Evolutionary conservation across 2,329 filamentous ascomycete species (phyloP).

Genomic region (Magnaporthiopsis incrustans): DNA sequence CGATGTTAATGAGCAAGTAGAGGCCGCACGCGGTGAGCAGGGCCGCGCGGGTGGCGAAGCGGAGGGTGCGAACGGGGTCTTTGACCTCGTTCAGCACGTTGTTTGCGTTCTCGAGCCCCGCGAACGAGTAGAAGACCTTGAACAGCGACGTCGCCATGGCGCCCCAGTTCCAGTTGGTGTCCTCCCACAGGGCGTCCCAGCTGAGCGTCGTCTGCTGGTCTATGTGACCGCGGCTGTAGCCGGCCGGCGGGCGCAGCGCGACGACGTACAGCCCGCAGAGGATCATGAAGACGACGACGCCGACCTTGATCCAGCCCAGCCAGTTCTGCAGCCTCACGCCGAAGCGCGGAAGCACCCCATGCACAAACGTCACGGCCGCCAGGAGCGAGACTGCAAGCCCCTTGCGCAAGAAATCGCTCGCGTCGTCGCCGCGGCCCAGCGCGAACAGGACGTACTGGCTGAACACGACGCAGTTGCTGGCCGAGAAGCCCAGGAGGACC

Average conservation of each 20-base stretch:
- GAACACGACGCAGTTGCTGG: slow-evolving; percentile 63
- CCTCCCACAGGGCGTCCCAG: slow-evolving; percentile 47
- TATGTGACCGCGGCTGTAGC: not conserved
- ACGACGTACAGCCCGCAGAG: slow-evolving; percentile 53
- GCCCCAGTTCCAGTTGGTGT: slow-evolving; percentile 62
- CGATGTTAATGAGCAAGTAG: slow-evolving; percentile 56
- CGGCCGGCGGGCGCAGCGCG: slow-evolving; percentile 27
- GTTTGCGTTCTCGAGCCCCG: slow-evolving; percentile 58
- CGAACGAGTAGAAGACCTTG: slow-evolving; percentile 63
- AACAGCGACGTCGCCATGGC: slow-evolving; percentile 59
- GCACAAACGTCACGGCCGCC: slow-evolving; percentile 48
- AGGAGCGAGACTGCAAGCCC: slow-evolving; percentile 48
- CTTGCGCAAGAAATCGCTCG: slow-evolving; percentile 44
- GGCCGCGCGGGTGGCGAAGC: slow-evolving; percentile 51
- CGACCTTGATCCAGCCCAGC: slow-evolving; percentile 56
- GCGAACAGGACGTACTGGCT: slow-evolving; percentile 58
- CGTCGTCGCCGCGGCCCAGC: slow-evolving; percentile 34
- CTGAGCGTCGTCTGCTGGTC: slow-evolving; percentile 5
- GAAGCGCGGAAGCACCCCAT: slow-evolving; percentile 47
- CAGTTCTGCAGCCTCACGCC: slow-evolving; percentile 54
- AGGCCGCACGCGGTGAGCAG: slow-evolving; percentile 52
- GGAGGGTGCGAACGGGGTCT: slow-evolving; percentile 57
- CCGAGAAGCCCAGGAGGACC: slow-evolving; percentile 57
- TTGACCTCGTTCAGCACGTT: slow-evolving; percentile 66
- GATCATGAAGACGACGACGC: slow-evolving; percentile 52